Base-by-base conservation (phyloP, 768 basidiomycete species). In the Rickenella mellea region DNA sequence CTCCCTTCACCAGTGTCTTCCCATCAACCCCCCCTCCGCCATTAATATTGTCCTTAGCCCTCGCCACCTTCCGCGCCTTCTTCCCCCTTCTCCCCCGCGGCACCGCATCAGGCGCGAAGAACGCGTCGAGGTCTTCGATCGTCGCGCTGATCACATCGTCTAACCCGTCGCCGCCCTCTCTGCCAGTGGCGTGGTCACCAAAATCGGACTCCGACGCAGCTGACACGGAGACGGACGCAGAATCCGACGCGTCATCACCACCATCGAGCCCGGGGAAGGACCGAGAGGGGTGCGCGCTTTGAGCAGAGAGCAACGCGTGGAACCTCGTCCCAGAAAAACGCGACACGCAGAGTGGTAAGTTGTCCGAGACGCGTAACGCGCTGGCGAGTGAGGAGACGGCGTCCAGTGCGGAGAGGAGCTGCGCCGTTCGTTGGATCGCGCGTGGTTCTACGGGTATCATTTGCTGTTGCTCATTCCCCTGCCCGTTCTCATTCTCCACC, bases 351-450 rank as follows among this genome's bases (percentile, higher is more conserved):
- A 62, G 64, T 6, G 74, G 71, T 9, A 76, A 58, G 1, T 59
- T 58, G 22, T 72, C 59, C 3, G 67, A 55, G 35, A 90, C 61
- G 7, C 85, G 63, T 28, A 89, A 59, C 11, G 73, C 68, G 50
- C 87, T 76, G 0, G 74, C 65, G 14, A 90, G 64, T 33, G 75
- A 68, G 21, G 73, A 71, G 32, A 85, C 65, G 26, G 69, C 67
- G 45, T 84, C 80, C 5, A 79, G 51, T 4, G 81, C 71, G 54
- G 70, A 67, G 3, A 77, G 58, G 10, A 73, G 53, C 49, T 90
- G 85, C 0, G 83, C 82, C 39, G 67, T 64, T 12, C 88, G 67
- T 50, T 87, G 85, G 31, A 86, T 42, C 17, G 37, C 32, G n/a
- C n/a, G n/a, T n/a, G n/a, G n/a, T 61, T 51, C 77, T 73, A 5